Percentiles rank a stretch among this genome's conserved stretches.
These are phyloP conservation scores for Chloranthus sessilifolius DNA, from an alignment of 164 flowering plant species.

Conservation along the genomic window DNA sequence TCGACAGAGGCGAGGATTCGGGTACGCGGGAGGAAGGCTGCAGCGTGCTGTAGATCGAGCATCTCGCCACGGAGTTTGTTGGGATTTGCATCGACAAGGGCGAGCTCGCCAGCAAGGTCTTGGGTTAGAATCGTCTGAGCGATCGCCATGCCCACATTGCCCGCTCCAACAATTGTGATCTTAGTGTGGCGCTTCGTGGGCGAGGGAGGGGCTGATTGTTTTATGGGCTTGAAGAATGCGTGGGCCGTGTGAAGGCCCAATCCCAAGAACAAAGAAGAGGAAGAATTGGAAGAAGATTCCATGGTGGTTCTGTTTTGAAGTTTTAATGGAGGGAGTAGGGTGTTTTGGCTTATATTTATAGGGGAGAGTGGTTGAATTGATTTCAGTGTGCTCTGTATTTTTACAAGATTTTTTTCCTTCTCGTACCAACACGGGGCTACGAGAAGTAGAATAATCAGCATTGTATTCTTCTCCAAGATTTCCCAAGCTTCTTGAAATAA, in stretches of 20 bases:
- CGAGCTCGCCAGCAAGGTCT: constrained; percentile 68
- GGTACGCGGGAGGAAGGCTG: constrained; percentile 84
- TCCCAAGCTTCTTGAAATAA: no score
- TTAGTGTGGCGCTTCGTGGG: constrained; percentile 60
- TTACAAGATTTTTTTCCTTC: no score
- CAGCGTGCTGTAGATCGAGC: constrained; percentile 90
- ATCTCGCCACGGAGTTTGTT: constrained; percentile 82
- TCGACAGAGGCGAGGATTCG: constrained; percentile 56
- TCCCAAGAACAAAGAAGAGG: constrained; percentile 23
- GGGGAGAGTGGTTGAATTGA: no score
- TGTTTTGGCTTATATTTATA: no score
- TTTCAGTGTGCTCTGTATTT: no score
- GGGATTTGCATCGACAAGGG: constrained; percentile 65
- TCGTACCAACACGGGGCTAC: no score
- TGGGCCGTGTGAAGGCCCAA: constrained; percentile 52
- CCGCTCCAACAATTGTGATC: constrained; percentile 69
- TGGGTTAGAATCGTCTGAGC: constrained; percentile 88
- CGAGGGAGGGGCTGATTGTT: constrained; percentile 38
- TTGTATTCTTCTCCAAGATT: no score
- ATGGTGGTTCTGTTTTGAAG: no score
- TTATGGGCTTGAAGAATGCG: constrained; percentile 56
- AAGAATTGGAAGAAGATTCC: no score
- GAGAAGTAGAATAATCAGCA: no score
- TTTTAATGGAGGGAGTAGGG: no score
- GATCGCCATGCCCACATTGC: constrained; percentile 67